Evolutionary conservation across 805 yeast genomes (phyloP).

Genomic region (Yarrowia osloensis): DNA sequence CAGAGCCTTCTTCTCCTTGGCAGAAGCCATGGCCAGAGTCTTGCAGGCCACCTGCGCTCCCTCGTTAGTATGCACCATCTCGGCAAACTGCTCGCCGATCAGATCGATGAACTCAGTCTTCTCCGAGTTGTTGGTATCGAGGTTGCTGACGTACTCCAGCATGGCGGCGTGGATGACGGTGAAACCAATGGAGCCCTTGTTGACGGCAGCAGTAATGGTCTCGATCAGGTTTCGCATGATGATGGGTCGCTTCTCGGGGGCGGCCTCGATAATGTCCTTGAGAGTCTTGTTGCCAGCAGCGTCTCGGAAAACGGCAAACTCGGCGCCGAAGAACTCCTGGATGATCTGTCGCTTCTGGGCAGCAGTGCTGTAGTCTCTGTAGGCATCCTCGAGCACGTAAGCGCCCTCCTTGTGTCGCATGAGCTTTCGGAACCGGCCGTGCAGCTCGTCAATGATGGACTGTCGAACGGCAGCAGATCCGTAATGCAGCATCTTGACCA

Average conservation of each 20-base stretch:
- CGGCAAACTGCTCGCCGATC: conserved; percentile 85
- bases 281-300: conserved; percentile 63
- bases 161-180: conserved; percentile 94
- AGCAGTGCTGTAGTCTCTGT: conserved; percentile 76
- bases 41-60: conserved; percentile 90
- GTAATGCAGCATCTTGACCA: conserved; percentile 86
- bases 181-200: conserved; percentile 95
- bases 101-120: conserved; percentile 79
- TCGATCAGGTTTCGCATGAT: conserved; percentile 74
- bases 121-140: conserved; percentile 58
- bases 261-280: conserved; percentile 63
- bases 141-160: conserved; percentile 79
- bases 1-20: conserved; percentile 86
- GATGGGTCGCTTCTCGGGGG: conserved; percentile 74
- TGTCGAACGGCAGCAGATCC: conserved; percentile 83
- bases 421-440: conserved; percentile 85
- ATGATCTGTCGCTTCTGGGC: conserved; percentile 89
- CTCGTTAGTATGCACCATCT: conserved; percentile 91
- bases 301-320: conserved; percentile 86
- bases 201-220: conserved; percentile 86
- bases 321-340: conserved; percentile 95
- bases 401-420: conserved; percentile 99
- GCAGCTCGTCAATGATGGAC: conserved; percentile 75
- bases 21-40: conserved; percentile 76
- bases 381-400: conserved; percentile 92